These are phyloP conservation scores for Talaromyces sp. DNA, from an alignment of 2,329 filamentous ascomycete species.

Conservation along the genomic window DNA sequence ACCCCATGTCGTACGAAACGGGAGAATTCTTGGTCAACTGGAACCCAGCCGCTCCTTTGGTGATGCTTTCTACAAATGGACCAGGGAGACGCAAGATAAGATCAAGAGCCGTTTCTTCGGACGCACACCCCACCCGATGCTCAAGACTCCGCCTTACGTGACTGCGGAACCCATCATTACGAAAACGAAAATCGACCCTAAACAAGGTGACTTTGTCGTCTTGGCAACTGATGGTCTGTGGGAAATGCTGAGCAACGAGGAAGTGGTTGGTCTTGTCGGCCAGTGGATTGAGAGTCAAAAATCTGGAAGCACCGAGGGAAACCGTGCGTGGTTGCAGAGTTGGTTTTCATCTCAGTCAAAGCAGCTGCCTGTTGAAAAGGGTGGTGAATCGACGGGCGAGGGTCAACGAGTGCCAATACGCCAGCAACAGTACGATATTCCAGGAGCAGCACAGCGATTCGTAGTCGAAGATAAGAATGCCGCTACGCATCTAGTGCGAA, in stretches of 20 bases:
- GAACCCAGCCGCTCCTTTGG: slow-evolving; percentile 94
- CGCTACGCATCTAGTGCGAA: slow-evolving; percentile 90
- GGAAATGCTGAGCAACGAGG: slow-evolving; percentile 99
- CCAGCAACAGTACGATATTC: slow-evolving; percentile 84
- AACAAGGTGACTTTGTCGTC: slow-evolving; percentile 89
- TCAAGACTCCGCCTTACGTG: slow-evolving; percentile 93
- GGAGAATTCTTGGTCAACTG: slow-evolving; percentile 82
- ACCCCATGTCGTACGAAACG: slow-evolving; percentile 78
- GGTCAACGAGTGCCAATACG: slow-evolving; percentile 81
- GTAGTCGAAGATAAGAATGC: slow-evolving; percentile 93
- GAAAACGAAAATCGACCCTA: slow-evolving; percentile 83
- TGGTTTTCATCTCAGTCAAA: slow-evolving; percentile 57
- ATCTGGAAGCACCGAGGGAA: slow-evolving; percentile 32
- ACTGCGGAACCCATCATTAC: slow-evolving; percentile 94
- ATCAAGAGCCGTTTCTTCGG: slow-evolving; percentile 85
- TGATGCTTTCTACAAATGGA: slow-evolving; percentile 97
- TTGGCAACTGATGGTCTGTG: slow-evolving; percentile 95
- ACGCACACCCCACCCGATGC: slow-evolving; percentile 65
- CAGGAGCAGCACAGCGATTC: slow-evolving; percentile 66
- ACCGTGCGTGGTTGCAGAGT: slow-evolving; percentile 62
- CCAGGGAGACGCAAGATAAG: slow-evolving; percentile 72
- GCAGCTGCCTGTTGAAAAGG: slow-evolving; percentile 70
- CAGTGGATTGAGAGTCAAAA: slow-evolving; percentile 87
- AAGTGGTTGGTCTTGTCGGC: slow-evolving; percentile 92
- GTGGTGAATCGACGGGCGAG: slow-evolving; percentile 43